Evolutionary conservation across 805 yeast genomes (phyloP).

Genomic region (Saccharomycopsis sp.): DNA sequence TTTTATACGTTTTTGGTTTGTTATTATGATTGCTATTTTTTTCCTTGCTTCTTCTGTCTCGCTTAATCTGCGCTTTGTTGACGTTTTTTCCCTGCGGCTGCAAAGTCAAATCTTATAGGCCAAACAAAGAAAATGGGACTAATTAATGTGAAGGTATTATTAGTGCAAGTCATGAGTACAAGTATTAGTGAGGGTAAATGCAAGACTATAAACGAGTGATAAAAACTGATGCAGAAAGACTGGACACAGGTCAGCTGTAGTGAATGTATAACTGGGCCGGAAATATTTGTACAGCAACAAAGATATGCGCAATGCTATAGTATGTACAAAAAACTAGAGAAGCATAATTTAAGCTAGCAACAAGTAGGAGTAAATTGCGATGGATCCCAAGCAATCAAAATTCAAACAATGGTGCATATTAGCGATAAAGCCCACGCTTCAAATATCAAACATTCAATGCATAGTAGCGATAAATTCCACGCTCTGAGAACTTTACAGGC

Average conservation of each 20-base stretch:
- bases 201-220: too few species aligned
- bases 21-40: neutral
- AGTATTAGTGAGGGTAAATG: too few species aligned
- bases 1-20: neutral
- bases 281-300: too few species aligned
- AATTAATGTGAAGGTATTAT: neutral
- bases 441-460: constrained; percentile 45
- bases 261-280: too few species aligned
- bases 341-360: too few species aligned
- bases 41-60: neutral
- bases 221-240: too few species aligned
- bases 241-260: too few species aligned
- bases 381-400: neutral
- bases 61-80: neutral
- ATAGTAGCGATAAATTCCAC: constrained; percentile 55
- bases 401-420: too few species aligned
- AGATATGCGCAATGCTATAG: too few species aligned
- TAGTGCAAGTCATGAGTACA: too few species aligned
- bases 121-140: neutral
- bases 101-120: neutral
- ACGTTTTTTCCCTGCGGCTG: neutral
- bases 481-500: constrained; percentile 43
- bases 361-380: neutral
- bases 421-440: too few species aligned
- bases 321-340: too few species aligned